These are phyloP conservation scores for Lactuca sativa DNA, from an alignment of 129 eudicot genomes.

Conservation along the genomic window DNA sequence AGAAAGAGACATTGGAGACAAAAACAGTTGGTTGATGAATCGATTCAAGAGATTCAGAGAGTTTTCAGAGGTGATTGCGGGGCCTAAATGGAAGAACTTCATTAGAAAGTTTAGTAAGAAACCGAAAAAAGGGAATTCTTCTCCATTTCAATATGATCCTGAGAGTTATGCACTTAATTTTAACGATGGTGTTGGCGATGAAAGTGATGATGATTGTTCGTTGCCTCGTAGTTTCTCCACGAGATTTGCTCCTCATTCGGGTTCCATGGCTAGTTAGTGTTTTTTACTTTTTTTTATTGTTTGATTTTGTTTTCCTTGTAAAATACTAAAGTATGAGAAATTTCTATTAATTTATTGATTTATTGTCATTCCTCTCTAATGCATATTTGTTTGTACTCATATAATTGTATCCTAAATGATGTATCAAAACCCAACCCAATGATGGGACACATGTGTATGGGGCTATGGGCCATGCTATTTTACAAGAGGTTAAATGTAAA, in stretches of 20 bases:
- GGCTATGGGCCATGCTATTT: too few species aligned
- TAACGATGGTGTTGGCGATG: constrained; percentile 35
- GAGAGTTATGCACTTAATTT: constrained; percentile 72
- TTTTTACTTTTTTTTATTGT: neutral
- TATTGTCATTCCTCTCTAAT: too few species aligned
- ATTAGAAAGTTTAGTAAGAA: constrained; percentile 56
- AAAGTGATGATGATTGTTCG: constrained; percentile 30
- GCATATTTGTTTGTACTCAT: too few species aligned
- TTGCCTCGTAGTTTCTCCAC: constrained; percentile 53
- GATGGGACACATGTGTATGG: too few species aligned
- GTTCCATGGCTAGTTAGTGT: constrained; percentile 13
- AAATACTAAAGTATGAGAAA: neutral
- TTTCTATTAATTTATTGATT: too few species aligned
- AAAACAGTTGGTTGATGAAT: constrained; percentile 50
- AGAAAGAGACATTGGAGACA: constrained; percentile 22
- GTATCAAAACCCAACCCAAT: too few species aligned
- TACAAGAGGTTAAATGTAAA: too few species aligned
- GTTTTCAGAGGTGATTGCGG: constrained; percentile 67
- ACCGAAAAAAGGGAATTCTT: constrained; percentile 31
- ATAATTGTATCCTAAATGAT: too few species aligned
- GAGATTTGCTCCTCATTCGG: constrained; percentile 49
- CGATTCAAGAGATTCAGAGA: constrained; percentile 52
- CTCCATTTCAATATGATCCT: constrained; percentile 57
- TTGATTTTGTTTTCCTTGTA: neutral
- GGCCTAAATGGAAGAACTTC: constrained; percentile 91